Base-by-base conservation (phyloP, 2,329 filamentous ascomycete species). In the Penicillium sp. region DNA sequence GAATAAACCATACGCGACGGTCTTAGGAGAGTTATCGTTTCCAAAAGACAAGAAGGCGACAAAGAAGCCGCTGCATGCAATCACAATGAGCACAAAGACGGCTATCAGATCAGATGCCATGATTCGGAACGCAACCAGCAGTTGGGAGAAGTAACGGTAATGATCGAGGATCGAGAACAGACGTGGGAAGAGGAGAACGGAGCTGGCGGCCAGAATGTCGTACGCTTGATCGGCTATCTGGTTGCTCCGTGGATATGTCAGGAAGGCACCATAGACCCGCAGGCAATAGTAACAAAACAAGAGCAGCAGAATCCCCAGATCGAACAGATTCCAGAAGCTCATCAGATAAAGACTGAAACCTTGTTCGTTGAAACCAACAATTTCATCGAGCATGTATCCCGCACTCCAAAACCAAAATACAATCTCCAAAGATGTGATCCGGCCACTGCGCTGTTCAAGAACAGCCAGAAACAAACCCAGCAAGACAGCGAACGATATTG, bases 371-470 rank as follows among this genome's bases (percentile, higher is more conserved):
- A 97, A 97, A 11, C 93, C 93, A 19, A 97, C 92, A 22, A 98
- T 84, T 75, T 97, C 93, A 68, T 97, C 93, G 31, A 97, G 85
- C 91, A 97, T 96, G 74, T 96, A 97, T 0, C 93, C 93, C 26
- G 91, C 91, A 70, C 91, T 96, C 93, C 93, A 98, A 73, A 97
- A 91, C 93, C 93, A 98, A 75, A 98, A 97, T 13, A 96, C 73
- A 16, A 97, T 80, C 73, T 98, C 93, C 10, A 97, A 79, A 0
- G 85, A 84, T 1, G 91, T 96, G 67, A 98, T 96, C 52, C 87
- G 83, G 53, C 88, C 83, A 3, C 91, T 93, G 57, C 90, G 85
- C 69, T 90, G 80, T 11, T 84, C 79, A 3, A 97, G 82, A 10
- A 98, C 92, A 10, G 91, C 89, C 19, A 97, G 79, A 72, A 96